These are phyloP conservation scores for Conticribra guillardii DNA, from an alignment of 108 stramenopile species.

Conservation along the genomic window DNA sequence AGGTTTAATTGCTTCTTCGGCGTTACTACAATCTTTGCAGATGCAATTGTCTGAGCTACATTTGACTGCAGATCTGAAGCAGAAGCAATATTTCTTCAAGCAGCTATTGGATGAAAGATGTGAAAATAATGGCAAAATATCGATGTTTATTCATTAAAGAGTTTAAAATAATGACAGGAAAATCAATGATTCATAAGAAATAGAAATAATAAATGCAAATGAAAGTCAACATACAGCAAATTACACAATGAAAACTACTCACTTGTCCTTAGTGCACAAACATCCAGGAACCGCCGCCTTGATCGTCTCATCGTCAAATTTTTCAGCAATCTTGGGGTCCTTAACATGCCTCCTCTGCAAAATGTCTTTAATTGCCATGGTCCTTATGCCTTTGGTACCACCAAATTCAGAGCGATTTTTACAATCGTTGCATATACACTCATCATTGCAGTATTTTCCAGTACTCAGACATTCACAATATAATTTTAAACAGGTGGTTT, in stretches of 20 bases:
- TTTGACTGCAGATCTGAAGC: background rate
- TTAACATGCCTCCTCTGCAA: slow-evolving; percentile 19
- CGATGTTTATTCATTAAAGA: too few relatives aligned
- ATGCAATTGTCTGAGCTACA: background rate
- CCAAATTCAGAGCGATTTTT: slow-evolving; percentile 13
- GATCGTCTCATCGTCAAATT: slow-evolving; percentile 3
- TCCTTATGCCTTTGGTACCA: slow-evolving; percentile 4
- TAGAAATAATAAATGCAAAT: background rate
- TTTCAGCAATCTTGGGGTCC: slow-evolving; percentile 3
- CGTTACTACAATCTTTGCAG: background rate
- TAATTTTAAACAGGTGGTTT: slow-evolving; percentile 75
- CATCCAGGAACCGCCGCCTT: background rate
- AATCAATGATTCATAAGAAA: too few relatives aligned
- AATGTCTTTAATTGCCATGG: slow-evolving; percentile 11
- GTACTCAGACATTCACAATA: slow-evolving; percentile 84
- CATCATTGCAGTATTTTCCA: slow-evolving; percentile 50
- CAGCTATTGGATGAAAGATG: background rate
- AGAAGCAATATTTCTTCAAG: background rate
- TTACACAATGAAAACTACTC: background rate
- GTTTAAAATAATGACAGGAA: too few relatives aligned
- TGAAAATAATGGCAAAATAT: too few relatives aligned
- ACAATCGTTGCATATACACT: slow-evolving; percentile 36
- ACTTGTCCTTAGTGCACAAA: background rate
- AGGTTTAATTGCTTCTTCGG: background rate
- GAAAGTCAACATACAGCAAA: background rate